Evolutionary conservation across 176 grass and related monocot genomes (phyloP).

Genomic region (Musa beccarii): DNA sequence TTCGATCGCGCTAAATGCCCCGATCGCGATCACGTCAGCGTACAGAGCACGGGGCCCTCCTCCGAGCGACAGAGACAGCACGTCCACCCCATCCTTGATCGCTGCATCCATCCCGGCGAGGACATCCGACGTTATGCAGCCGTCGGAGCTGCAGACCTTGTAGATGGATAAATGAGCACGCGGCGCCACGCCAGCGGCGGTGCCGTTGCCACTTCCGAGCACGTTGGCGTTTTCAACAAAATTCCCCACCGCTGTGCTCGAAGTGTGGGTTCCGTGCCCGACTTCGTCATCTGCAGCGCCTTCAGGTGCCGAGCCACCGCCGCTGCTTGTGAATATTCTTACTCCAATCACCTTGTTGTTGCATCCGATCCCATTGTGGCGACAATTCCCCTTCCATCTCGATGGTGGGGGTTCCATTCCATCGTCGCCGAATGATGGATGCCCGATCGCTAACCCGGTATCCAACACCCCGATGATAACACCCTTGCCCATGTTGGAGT

Average conservation of each 20-base stretch:
- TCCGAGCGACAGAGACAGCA: slow-evolving; percentile 36
- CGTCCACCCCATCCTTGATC: slow-evolving; percentile 45
- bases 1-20: slow-evolving; percentile 22
- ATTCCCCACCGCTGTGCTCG: slow-evolving; percentile 38
- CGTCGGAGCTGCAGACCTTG: slow-evolving; percentile 6
- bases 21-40: slow-evolving; percentile 15
- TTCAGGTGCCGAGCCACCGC: neutral
- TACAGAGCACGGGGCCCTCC: neutral
- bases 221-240: slow-evolving; percentile 32
- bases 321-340: neutral
- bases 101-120: slow-evolving; percentile 36
- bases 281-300: neutral
- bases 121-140: slow-evolving; percentile 14
- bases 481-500: slow-evolving; percentile 36
- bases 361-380: slow-evolving; percentile 6
- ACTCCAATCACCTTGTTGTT: slow-evolving; percentile 46
- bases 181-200: slow-evolving; percentile 40
- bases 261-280: slow-evolving; percentile 52
- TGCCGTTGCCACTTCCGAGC: slow-evolving; percentile 37
- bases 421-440: slow-evolving; percentile 41
- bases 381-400: slow-evolving; percentile 38
- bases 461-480: slow-evolving; percentile 39
- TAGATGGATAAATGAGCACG: slow-evolving; percentile 45
- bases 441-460: slow-evolving; percentile 24
- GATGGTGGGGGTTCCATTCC: slow-evolving; percentile 28